Conservation (phyloP, 306 rosid species). For the Argentina anserina region DNA sequence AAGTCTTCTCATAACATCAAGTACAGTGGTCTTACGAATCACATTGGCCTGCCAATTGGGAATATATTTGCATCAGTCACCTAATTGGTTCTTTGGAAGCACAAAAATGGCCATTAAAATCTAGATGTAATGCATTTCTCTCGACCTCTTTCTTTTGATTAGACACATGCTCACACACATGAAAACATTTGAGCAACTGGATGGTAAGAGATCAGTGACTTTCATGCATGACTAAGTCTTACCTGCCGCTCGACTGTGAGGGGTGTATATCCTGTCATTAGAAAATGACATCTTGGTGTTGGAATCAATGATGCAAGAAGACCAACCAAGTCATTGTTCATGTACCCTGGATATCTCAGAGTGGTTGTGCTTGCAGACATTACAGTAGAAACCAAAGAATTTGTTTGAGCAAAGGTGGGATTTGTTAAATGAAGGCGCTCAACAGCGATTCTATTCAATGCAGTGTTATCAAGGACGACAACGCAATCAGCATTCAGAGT, state of each 20-base stretch:
- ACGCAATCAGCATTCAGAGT: constrained; percentile 98
- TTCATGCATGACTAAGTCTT: constrained; percentile 11
- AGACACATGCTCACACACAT: background rate
- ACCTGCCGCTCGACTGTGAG: constrained; percentile 99
- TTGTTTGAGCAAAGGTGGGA: constrained; percentile 97
- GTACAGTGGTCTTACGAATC: constrained; percentile 96
- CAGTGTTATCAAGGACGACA: constrained; percentile 98
- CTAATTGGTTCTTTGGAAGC: constrained; percentile 5
- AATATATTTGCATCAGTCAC: constrained; percentile 14
- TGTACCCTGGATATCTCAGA: constrained; percentile 96
- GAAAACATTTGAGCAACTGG: background rate
- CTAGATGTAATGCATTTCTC: background rate
- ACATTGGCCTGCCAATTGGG: constrained; percentile 73
- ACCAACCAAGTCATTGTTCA: constrained; percentile 99
- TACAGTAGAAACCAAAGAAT: constrained; percentile 94
- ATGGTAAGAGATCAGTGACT: background rate
- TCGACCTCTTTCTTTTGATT: background rate
- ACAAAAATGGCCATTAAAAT: background rate
- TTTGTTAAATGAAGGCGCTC: constrained; percentile 96
- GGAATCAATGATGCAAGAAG: constrained; percentile 97
- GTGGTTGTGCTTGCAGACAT: constrained; percentile 99
- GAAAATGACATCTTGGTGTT: constrained; percentile 97
- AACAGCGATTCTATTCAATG: constrained; percentile 91
- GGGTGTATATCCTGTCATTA: constrained; percentile 98
- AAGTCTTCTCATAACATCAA: constrained; percentile 98